Percentiles rank a stretch among this genome's conserved stretches.
These are phyloP conservation scores for Mycena vulgaris DNA, from an alignment of 768 basidiomycete species.

Conservation along the genomic window DNA sequence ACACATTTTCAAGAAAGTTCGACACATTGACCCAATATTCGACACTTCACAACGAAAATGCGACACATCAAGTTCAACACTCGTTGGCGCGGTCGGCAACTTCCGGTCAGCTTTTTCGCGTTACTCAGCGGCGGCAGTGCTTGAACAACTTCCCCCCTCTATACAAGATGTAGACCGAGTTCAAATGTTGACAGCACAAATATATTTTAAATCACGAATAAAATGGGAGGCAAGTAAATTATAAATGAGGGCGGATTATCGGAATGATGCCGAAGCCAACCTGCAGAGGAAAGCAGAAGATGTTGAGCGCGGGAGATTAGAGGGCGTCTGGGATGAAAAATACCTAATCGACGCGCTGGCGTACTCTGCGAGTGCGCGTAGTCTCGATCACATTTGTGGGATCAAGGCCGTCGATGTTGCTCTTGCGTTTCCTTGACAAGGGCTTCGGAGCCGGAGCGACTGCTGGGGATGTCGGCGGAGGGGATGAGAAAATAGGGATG, in stretches of 20 bases:
- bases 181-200: not conserved
- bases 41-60: too few species aligned
- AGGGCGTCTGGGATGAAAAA: not conserved
- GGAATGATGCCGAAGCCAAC: too few species aligned
- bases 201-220: not conserved
- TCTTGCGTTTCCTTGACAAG: not conserved
- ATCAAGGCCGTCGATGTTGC: not conserved
- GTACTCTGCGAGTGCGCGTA: not conserved
- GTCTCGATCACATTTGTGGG: not conserved
- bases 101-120: not conserved
- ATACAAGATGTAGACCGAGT: too few species aligned
- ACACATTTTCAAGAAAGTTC: not conserved
- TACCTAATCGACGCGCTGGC: not conserved
- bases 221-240: too few species aligned
- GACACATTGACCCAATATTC: not conserved
- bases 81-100: too few species aligned
- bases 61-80: slow-evolving; percentile 2
- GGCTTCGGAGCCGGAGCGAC: not conserved
- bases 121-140: not conserved
- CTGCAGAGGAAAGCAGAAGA: too few species aligned
- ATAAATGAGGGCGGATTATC: too few species aligned
- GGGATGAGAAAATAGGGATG: too few species aligned
- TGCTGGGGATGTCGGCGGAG: too few species aligned
- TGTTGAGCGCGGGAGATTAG: not conserved
- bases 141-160: not conserved